Percentiles rank a stretch among this genome's conserved stretches.
These are phyloP conservation scores for Mortierella sp. DNA, from an alignment of 371 early-diverging fungal genomes.

Conservation along the genomic window DNA sequence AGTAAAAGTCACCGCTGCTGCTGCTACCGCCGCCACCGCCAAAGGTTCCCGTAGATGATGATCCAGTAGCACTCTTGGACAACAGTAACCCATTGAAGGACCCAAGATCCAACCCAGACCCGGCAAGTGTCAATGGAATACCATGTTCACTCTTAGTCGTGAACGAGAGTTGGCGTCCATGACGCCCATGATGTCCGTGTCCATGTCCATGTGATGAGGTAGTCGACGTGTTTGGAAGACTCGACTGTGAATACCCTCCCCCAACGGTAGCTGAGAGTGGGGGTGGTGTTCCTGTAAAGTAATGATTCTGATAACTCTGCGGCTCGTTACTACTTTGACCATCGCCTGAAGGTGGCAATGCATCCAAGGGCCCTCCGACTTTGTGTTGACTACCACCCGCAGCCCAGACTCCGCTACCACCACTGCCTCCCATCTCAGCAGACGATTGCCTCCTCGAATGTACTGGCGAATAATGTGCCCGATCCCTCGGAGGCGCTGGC, in stretches of 20 bases:
- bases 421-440: neutral
- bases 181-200: neutral
- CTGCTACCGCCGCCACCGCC: neutral
- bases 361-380: neutral
- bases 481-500: conserved; percentile 12
- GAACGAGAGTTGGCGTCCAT: conserved; percentile 33
- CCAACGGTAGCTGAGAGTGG: neutral
- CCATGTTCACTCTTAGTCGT: conserved; percentile 36
- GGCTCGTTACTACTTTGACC: neutral
- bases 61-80: neutral
- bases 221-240: neutral
- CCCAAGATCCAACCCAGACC: neutral
- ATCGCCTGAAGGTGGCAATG: neutral
- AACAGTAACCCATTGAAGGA: neutral
- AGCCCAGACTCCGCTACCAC: conserved; percentile 9
- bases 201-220: conserved; percentile 14
- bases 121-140: neutral
- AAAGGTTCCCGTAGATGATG: conserved; percentile 25
- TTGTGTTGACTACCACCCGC: neutral
- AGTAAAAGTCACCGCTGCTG: neutral
- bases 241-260: neutral
- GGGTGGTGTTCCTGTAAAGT: conserved; percentile 11
- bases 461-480: neutral
- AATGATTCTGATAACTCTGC: conserved; percentile 7
- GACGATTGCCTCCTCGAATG: conserved; percentile 19